phyloP scores from a whole-genome alignment of 805 yeast genomes.

The Allodekkera sacchari region DNA sequence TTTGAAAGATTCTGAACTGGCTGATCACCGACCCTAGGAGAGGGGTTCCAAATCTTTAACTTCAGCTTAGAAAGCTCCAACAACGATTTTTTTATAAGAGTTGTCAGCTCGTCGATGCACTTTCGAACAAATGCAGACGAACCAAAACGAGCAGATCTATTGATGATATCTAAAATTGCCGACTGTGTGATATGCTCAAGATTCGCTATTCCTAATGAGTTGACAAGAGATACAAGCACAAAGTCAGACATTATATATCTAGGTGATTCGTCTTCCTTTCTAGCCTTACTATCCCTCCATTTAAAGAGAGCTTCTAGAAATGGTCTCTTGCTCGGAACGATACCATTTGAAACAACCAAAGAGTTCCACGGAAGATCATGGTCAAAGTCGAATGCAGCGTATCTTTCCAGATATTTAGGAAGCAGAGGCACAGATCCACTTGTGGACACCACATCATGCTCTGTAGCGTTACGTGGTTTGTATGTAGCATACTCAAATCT shows the following conservation, averaged over 20 bases:
- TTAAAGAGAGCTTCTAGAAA: constrained; percentile 54
- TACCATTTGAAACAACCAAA: constrained; percentile 55
- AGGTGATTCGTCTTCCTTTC: constrained; percentile 74
- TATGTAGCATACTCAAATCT: constrained; percentile 75
- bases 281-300: constrained; percentile 81
- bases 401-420: constrained; percentile 13
- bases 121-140: constrained; percentile 35
- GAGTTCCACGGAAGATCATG: constrained; percentile 61
- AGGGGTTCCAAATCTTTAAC: constrained; percentile 24
- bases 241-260: constrained; percentile 81
- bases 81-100: constrained; percentile 39
- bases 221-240: constrained; percentile 49
- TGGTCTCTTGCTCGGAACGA: constrained; percentile 44
- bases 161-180: constrained; percentile 40
- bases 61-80: constrained; percentile 29
- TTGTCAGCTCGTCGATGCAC: constrained; percentile 49
- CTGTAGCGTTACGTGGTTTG: constrained; percentile 32
- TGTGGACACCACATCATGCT: constrained; percentile 21
- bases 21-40: constrained; percentile 16
- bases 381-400: constrained; percentile 24
- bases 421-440: constrained; percentile 21
- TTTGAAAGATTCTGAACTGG: too few species aligned
- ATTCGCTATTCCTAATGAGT: constrained; percentile 20
- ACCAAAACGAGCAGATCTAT: constrained; percentile 39
- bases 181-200: constrained; percentile 48